These are phyloP conservation scores for Gastrolobium villosum DNA, from an alignment of 306 rosid species.

Conservation along the genomic window DNA sequence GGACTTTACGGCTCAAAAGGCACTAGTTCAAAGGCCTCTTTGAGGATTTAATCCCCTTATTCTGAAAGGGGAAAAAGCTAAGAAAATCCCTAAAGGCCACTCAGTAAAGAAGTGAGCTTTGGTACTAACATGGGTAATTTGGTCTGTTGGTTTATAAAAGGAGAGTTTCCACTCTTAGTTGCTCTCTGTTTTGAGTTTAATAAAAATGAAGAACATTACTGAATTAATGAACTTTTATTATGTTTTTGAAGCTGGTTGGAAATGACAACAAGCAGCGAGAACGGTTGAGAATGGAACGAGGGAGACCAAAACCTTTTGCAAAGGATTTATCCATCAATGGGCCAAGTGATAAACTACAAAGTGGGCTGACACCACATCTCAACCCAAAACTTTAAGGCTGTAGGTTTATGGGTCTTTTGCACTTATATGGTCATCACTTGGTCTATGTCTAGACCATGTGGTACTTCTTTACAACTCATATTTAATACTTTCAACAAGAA, in stretches of 20 bases:
- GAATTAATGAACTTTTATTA: not conserved
- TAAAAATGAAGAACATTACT: not conserved
- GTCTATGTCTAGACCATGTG: no score
- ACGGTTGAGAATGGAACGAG: no score
- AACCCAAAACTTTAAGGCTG: no score
- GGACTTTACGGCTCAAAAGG: not conserved
- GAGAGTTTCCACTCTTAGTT: conserved; percentile 7
- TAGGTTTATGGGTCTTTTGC: no score
- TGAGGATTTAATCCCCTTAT: not conserved
- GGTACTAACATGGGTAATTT: not conserved
- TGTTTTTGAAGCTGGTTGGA: not conserved
- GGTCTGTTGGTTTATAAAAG: not conserved
- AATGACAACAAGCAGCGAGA: not conserved
- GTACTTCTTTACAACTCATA: no score
- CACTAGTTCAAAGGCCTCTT: not conserved
- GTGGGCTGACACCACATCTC: no score
- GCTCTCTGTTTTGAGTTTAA: not conserved
- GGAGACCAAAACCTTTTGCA: no score
- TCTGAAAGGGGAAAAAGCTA: not conserved
- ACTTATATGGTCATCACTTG: no score
- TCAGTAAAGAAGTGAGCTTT: not conserved
- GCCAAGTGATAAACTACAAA: no score
- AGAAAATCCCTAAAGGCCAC: not conserved
- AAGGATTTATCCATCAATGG: no score
- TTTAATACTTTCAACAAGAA: no score